Evolutionary conservation across 345 rosid species (phyloP).

Genomic region (Turritis glabra): DNA sequence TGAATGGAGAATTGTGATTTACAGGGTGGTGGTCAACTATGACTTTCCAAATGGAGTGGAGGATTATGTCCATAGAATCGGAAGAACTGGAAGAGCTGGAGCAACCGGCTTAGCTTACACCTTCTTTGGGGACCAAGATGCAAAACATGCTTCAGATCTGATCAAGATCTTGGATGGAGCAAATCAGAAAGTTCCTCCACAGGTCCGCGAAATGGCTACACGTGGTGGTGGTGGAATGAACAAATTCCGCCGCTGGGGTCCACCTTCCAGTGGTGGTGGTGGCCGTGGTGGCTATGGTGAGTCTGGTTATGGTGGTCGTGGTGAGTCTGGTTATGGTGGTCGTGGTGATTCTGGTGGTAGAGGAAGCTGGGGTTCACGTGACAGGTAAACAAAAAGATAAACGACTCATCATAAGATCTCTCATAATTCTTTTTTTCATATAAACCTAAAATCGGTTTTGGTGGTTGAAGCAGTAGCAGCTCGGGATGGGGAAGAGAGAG

Average conservation of each 20-base stretch:
- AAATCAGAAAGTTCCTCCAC: constrained; percentile 74
- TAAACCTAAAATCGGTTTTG: not conserved
- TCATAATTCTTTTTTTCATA: not conserved
- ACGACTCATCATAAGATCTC: not conserved
- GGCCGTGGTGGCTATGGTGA: constrained; percentile 55
- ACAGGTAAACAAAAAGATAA: constrained; percentile 50
- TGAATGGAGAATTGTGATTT: constrained; percentile 12
- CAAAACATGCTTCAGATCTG: constrained; percentile 80
- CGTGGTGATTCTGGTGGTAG: constrained; percentile 52
- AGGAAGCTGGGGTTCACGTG: constrained; percentile 52
- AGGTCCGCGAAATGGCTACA: constrained; percentile 82
- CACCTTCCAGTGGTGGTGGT: constrained; percentile 56
- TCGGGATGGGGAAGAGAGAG: constrained; percentile 52
- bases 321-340: constrained; percentile 55
- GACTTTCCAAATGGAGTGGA: constrained; percentile 98
- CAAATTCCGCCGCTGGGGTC: constrained; percentile 79
- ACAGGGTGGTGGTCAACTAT: constrained; percentile 92
- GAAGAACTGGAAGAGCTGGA: constrained; percentile 98
- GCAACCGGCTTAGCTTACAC: constrained; percentile 90
- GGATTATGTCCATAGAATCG: constrained; percentile 97
- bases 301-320: constrained; percentile 42
- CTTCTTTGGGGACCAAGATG: constrained; percentile 87
- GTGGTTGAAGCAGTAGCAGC: constrained; percentile 42
- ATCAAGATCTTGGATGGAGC: constrained; percentile 92
- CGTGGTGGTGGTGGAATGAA: constrained; percentile 63